phyloP scores from a whole-genome alignment of 331 rosid species.

The Prunus yedoensis region DNA sequence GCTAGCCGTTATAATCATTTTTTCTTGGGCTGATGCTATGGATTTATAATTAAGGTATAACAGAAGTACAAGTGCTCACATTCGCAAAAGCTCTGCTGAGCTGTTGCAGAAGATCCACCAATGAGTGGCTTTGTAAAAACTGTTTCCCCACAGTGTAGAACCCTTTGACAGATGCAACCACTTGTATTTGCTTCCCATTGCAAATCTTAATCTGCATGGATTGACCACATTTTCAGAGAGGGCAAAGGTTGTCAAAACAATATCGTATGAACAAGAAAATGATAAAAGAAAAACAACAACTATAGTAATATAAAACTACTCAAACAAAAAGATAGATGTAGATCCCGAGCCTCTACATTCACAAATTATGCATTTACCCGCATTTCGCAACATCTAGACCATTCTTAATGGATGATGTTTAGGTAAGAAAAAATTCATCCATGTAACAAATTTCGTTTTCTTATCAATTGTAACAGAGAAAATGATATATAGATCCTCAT shows the following conservation, averaged over 20 bases:
- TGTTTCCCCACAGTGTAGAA: constrained; percentile 73
- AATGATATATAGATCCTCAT: too few relatives aligned
- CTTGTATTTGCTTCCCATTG: constrained; percentile 85
- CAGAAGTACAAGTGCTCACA: constrained; percentile 38
- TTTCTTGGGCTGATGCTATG: not conserved
- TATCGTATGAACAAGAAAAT: not conserved
- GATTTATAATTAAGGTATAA: not conserved
- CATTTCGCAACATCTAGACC: too few relatives aligned
- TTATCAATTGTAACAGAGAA: too few relatives aligned
- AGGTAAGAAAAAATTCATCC: not conserved
- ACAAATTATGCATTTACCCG: too few relatives aligned
- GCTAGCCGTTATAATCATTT: not conserved
- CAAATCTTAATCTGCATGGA: constrained; percentile 77
- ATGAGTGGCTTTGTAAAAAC: constrained; percentile 62
- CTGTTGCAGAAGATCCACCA: constrained; percentile 93
- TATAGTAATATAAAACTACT: not conserved
- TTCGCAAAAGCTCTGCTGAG: constrained; percentile 89
- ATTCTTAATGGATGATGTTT: not conserved
- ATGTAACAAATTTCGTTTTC: not conserved
- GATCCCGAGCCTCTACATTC: too few relatives aligned
- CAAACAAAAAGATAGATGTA: not conserved
- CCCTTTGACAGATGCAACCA: constrained; percentile 80
- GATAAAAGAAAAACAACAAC: not conserved
- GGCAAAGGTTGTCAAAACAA: not conserved
- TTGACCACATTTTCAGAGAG: constrained; percentile 8